Evolutionary conservation across 2,329 filamentous ascomycete genomes (phyloP).

Genomic region (Xylariaceae sp.): DNA sequence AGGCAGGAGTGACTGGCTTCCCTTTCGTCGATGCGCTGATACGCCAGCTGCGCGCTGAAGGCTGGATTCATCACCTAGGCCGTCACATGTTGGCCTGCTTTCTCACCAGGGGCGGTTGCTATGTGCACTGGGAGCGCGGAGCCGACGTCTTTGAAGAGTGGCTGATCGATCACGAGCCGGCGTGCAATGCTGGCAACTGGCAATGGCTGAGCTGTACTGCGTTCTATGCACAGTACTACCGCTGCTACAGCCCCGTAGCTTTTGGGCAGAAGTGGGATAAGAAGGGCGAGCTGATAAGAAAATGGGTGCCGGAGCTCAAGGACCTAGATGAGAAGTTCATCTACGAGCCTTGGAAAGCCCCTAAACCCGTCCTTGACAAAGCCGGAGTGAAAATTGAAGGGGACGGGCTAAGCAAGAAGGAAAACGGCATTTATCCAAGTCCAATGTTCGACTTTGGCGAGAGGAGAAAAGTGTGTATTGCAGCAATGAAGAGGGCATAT

Average conservation of each 20-base stretch:
- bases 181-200: slow-evolving; percentile 77
- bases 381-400: slow-evolving; percentile 63
- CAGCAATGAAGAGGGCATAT: slow-evolving; percentile 73
- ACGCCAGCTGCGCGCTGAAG: slow-evolving; percentile 71
- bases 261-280: slow-evolving; percentile 79
- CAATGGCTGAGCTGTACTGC: slow-evolving; percentile 77
- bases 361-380: slow-evolving; percentile 67
- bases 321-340: slow-evolving; percentile 69
- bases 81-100: slow-evolving; percentile 80
- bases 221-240: slow-evolving; percentile 73
- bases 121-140: slow-evolving; percentile 77
- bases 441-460: slow-evolving; percentile 77
- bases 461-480: slow-evolving; percentile 63
- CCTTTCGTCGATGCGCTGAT: slow-evolving; percentile 82
- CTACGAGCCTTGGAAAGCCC: slow-evolving; percentile 79
- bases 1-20: slow-evolving; percentile 70
- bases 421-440: slow-evolving; percentile 64
- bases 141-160: slow-evolving; percentile 78
- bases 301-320: slow-evolving; percentile 69
- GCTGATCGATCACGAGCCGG: slow-evolving; percentile 73
- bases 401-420: slow-evolving; percentile 46
- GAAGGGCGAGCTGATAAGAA: slow-evolving; percentile 64
- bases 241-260: slow-evolving; percentile 70
- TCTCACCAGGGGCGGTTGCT: slow-evolving; percentile 77
- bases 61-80: slow-evolving; percentile 81